Evolutionary conservation across 1,139 yeast genomes (phyloP).

Genomic region (Saccharomycopsis hybrid): DNA sequence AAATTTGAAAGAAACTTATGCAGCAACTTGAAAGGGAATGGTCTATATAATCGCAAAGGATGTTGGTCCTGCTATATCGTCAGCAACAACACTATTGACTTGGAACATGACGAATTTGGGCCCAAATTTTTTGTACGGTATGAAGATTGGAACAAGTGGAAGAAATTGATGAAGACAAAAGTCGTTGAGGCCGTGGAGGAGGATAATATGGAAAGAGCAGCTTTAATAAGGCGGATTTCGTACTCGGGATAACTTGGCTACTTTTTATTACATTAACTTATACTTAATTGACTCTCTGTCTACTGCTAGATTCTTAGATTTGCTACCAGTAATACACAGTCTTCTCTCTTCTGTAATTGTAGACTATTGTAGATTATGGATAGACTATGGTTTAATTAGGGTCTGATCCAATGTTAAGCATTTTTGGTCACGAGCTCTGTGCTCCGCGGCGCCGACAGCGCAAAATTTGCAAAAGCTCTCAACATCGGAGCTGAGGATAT

Average conservation of each 20-base stretch:
- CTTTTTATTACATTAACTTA: too few species aligned
- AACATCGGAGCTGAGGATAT: too few species aligned
- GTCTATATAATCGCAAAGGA: constrained; percentile 14
- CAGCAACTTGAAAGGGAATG: constrained; percentile 8
- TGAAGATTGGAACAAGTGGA: constrained; percentile 14
- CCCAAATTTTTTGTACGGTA: constrained; percentile 9
- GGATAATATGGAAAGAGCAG: constrained; percentile 7
- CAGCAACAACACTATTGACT: constrained; percentile 5
- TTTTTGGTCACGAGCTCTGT: too few species aligned
- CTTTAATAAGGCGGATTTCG: constrained; percentile 7
- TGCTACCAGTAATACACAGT: too few species aligned
- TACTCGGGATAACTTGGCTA: constrained; percentile 2
- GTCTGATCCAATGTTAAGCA: too few species aligned
- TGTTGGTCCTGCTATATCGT: constrained; percentile 12
- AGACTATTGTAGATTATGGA: too few species aligned
- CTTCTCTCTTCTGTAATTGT: too few species aligned
- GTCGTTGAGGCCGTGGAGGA: constrained; percentile 6
- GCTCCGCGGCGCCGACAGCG: too few species aligned
- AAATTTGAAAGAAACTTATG: constrained; percentile 14
- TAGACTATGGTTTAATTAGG: too few species aligned
- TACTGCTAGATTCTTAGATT: too few species aligned
- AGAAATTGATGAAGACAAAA: constrained; percentile 6
- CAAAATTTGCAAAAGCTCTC: too few species aligned
- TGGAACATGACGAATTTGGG: constrained; percentile 15
- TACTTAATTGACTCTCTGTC: too few species aligned